Evolutionary conservation across 2,329 filamentous ascomycete species (phyloP).

Genomic region (Penicillium sp.): DNA sequence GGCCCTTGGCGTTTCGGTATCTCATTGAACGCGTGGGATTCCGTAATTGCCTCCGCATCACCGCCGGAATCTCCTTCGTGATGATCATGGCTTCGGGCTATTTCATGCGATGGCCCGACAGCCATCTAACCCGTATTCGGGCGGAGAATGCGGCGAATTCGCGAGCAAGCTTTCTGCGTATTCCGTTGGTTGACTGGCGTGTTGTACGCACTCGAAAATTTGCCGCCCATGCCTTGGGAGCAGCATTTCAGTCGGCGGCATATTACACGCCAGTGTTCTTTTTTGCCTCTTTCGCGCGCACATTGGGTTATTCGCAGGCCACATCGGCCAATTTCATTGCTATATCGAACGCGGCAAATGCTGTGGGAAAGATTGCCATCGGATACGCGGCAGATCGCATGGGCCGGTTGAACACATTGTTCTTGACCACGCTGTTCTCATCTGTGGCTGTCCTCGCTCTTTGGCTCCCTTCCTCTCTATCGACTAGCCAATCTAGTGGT

Average conservation of each 20-base stretch:
- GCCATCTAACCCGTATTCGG: conserved; percentile 14
- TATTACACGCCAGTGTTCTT: conserved; percentile 43
- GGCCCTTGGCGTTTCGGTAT: conserved; percentile 32
- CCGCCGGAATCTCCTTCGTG: conserved; percentile 30
- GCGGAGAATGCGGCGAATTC: conserved; percentile 17
- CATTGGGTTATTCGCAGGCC: conserved; percentile 36
- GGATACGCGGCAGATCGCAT: conserved; percentile 39
- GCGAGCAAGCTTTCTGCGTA: conserved; percentile 15
- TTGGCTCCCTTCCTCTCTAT: conserved; percentile 24
- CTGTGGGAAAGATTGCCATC: conserved; percentile 38
- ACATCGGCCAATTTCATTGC: conserved; percentile 41
- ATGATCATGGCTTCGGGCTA: conserved; percentile 26
- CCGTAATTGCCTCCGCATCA: conserved; percentile 38
- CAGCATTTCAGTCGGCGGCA: conserved; percentile 38
- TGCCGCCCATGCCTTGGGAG: conserved; percentile 34
- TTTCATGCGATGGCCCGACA: conserved; percentile 29
- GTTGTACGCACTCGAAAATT: conserved; percentile 36
- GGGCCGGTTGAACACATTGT: conserved; percentile 40
- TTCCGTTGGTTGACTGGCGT: conserved; percentile 36
- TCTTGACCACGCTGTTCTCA: conserved; percentile 31
- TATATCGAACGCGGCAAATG: conserved; percentile 42
- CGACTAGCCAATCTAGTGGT: conserved; percentile 8
- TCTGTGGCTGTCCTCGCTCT: conserved; percentile 27
- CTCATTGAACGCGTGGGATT: conserved; percentile 35
- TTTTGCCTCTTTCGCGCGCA: conserved; percentile 39